Evolutionary conservation across 495 filamentous ascomycete species (phyloP).

Genomic region (Tetracladium marchalianum): DNA sequence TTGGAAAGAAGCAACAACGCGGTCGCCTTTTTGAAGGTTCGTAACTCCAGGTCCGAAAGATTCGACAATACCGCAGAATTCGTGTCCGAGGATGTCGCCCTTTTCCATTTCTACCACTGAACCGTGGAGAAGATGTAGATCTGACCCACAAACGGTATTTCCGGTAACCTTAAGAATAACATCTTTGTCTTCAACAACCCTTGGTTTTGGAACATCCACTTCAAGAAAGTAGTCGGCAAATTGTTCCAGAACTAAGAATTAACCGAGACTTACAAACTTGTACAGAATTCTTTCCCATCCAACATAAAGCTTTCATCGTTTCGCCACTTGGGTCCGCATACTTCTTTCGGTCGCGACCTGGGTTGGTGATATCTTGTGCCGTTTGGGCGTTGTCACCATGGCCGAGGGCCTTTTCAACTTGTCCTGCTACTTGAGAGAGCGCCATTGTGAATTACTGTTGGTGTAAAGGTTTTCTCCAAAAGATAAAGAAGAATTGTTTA

Average conservation of each 20-base stretch:
- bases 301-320: slow-evolving; percentile 64
- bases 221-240: background rate
- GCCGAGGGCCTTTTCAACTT: slow-evolving; percentile 54
- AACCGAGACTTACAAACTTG: slow-evolving; percentile 31
- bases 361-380: slow-evolving; percentile 46
- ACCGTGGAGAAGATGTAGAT: slow-evolving; percentile 74
- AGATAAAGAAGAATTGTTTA: too few relatives aligned
- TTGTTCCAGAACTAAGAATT: background rate
- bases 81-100: slow-evolving; percentile 85
- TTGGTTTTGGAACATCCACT: slow-evolving; percentile 48
- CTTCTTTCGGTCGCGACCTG: slow-evolving; percentile 25
- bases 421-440: slow-evolving; percentile 35
- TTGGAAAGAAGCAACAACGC: slow-evolving; percentile 80
- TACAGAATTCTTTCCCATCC: slow-evolving; percentile 63
- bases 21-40: slow-evolving; percentile 54
- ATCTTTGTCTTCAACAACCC: slow-evolving; percentile 61
- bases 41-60: slow-evolving; percentile 51
- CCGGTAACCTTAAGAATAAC: slow-evolving; percentile 82
- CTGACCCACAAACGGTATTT: slow-evolving; percentile 77
- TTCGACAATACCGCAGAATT: slow-evolving; percentile 79
- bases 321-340: slow-evolving; percentile 33
- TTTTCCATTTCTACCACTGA: slow-evolving; percentile 61
- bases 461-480: background rate
- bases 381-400: slow-evolving; percentile 49
- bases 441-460: slow-evolving; percentile 7